A percentile compares a stretch with the other conserved stretches of the same genome.
Conservation (phyloP, 169 alveolate genomes). For the Babesia sp. region DNA sequence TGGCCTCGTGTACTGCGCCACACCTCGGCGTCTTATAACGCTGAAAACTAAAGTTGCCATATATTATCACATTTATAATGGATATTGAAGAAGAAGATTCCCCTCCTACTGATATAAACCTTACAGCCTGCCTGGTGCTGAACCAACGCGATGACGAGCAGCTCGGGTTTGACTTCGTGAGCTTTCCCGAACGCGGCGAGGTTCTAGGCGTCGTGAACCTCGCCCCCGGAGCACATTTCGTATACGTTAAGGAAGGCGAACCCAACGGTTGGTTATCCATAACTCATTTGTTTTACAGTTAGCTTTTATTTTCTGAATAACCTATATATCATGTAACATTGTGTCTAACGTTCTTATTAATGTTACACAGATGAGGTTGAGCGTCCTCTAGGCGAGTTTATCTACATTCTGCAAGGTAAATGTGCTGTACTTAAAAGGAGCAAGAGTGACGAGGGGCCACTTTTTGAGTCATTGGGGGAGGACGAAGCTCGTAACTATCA, state of each 20-base stretch:
- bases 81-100: slow-evolving; percentile 5
- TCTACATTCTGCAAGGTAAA: slow-evolving; percentile 5
- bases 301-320: too few relatives aligned
- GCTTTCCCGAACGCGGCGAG: slow-evolving; percentile 38
- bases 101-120: not conserved
- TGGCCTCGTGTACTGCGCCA: too few relatives aligned
- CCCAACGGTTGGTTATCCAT: slow-evolving; percentile 21
- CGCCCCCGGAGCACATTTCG: slow-evolving; percentile 60
- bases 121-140: slow-evolving; percentile 47
- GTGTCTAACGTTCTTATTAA: not conserved
- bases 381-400: slow-evolving; percentile 45
- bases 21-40: too few relatives aligned
- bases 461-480: slow-evolving; percentile 20
- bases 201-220: slow-evolving; percentile 52
- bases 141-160: slow-evolving; percentile 55
- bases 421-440: slow-evolving; percentile 40
- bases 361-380: slow-evolving; percentile 28
- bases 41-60: too few relatives aligned
- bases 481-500: slow-evolving; percentile 37
- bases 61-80: not conserved
- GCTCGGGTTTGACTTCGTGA: slow-evolving; percentile 57
- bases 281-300: too few relatives aligned
- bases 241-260: slow-evolving; percentile 41
- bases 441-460: slow-evolving; percentile 32
- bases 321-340: too few relatives aligned